Conservation (phyloP, 2,329 filamentous ascomycete species). For the Fusarium neocosmosporiellum region DNA sequence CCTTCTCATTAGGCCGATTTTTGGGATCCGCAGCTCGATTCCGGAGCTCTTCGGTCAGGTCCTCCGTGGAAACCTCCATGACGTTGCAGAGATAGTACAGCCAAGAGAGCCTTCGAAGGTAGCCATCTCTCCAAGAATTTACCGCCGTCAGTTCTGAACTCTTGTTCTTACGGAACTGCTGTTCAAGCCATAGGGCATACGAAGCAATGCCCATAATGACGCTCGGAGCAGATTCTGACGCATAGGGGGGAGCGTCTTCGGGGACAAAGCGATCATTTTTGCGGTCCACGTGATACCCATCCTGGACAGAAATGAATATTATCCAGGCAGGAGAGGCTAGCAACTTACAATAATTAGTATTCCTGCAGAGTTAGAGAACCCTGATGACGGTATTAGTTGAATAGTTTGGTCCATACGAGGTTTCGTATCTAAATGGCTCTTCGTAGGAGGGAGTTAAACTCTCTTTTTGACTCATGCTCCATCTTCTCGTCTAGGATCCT, state of each 20-base stretch:
- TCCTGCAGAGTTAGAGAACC: no score
- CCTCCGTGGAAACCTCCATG: not conserved
- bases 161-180: not conserved
- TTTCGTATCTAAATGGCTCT: not conserved
- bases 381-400: no score
- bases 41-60: not conserved
- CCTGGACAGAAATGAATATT: not conserved
- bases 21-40: accelerated
- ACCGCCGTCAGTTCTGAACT: accelerated
- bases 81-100: not conserved
- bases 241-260: not conserved
- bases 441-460: not conserved
- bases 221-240: not conserved
- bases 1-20: accelerated
- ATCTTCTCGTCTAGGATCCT: not conserved
- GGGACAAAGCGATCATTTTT: not conserved
- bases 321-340: no score
- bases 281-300: not conserved
- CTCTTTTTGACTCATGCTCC: not conserved
- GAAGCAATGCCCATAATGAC: not conserved
- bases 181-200: not conserved
- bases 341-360: no score
- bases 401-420: not conserved
- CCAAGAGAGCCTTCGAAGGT: not conserved
- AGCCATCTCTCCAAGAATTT: not conserved